Evolutionary conservation across 73 alveolate genomes (phyloP).

Genomic region (Blepharisma stoltei): DNA sequence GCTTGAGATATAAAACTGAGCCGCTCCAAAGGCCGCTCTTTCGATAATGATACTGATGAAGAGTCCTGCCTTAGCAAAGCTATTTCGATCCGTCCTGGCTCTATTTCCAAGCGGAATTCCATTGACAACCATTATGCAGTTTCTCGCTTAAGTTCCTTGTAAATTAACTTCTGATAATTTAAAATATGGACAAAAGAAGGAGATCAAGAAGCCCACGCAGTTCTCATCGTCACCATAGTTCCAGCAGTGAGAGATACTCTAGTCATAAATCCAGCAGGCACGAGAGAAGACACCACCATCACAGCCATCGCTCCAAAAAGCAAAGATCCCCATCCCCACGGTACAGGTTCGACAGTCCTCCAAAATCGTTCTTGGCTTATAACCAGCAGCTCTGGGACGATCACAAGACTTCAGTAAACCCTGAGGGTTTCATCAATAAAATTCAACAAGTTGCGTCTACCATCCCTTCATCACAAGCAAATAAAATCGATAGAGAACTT

Average conservation of each 20-base stretch:
- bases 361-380: constrained; percentile 13
- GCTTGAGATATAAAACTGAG: no score
- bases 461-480: constrained; percentile 31
- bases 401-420: background rate
- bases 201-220: constrained; percentile 27
- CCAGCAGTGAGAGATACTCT: constrained; percentile 6
- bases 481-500: constrained; percentile 77
- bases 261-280: background rate
- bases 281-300: background rate
- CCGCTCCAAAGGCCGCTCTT: no score
- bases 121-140: no score
- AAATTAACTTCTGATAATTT: no score
- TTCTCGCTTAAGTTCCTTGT: no score
- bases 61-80: no score
- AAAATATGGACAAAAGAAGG: background rate
- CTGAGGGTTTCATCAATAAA: constrained; percentile 22
- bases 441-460: constrained; percentile 31
- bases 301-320: no score
- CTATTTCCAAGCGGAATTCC: no score
- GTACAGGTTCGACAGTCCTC: constrained; percentile 33
- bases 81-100: no score
- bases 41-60: no score
- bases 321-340: constrained; percentile 29
- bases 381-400: constrained; percentile 22
- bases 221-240: constrained; percentile 21